phyloP scores from a whole-genome alignment of 352 stramenopile genomes.

The Globisporangium paddicum region DNA sequence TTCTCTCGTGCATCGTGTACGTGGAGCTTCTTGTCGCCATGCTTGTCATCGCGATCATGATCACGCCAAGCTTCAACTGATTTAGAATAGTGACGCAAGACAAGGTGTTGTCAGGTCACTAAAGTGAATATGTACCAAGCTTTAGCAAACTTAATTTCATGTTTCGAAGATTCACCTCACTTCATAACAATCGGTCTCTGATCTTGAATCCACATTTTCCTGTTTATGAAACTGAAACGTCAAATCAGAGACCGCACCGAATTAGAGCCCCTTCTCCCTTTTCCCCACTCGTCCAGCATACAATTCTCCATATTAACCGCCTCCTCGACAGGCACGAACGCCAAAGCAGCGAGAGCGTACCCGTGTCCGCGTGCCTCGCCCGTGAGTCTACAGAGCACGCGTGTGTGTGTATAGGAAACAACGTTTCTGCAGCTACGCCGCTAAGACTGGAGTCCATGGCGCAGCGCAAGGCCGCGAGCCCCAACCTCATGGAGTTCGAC shows the following conservation, averaged over 20 bases:
- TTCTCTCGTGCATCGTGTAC: no score
- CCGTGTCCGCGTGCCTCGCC: no score
- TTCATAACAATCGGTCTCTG: no score
- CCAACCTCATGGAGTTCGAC: conserved; percentile 47
- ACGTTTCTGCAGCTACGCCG: no score
- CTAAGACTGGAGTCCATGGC: conserved; percentile 6
- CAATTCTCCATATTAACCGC: neutral
- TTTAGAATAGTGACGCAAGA: neutral
- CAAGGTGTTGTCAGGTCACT: neutral
- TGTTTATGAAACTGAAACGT: neutral
- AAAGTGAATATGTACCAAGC: neutral
- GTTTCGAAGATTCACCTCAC: neutral
- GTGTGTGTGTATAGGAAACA: neutral
- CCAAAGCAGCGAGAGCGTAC: no score
- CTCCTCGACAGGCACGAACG: no score
- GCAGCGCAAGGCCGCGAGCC: conserved; percentile 15
- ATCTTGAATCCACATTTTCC: no score
- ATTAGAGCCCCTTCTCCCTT: neutral
- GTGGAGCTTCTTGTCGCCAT: no score
- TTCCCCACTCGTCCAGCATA: neutral
- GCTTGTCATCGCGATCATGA: no score
- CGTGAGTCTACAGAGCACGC: no score
- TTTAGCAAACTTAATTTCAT: no score
- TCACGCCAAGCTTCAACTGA: no score
- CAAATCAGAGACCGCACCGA: neutral